Evolutionary conservation across 805 yeast genomes (phyloP).

Genomic region (Zygosaccharomyces pseudorouxii): DNA sequence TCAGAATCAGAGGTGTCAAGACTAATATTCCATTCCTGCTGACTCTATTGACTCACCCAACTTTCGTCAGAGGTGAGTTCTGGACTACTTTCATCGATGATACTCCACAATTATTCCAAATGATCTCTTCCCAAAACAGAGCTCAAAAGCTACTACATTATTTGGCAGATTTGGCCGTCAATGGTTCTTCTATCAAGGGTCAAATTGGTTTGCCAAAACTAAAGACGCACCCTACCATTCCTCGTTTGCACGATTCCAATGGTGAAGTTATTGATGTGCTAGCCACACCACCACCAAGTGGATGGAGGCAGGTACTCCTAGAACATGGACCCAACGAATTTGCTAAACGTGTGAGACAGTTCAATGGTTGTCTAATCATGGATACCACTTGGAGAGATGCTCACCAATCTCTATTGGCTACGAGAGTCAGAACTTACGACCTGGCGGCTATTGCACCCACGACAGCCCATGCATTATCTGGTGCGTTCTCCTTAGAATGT

Average conservation of each 20-base stretch:
- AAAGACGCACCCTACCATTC: conserved; percentile 67
- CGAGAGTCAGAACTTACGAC: conserved; percentile 94
- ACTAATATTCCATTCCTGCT: conserved; percentile 95
- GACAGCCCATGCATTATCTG: conserved; percentile 83
- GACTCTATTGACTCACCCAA: conserved; percentile 84
- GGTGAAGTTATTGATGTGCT: conserved; percentile 61
- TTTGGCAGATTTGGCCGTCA: conserved; percentile 89
- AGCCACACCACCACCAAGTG: conserved; percentile 54
- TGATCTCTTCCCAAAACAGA: conserved; percentile 93
- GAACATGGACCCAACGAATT: conserved; percentile 85
- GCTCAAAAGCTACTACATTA: conserved; percentile 90
- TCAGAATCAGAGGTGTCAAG: conserved; percentile 98
- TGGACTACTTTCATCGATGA: conserved; percentile 99
- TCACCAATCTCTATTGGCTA: conserved; percentile 94
- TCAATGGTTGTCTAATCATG: conserved; percentile 86
- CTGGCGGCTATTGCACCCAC: conserved; percentile 87
- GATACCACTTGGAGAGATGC: conserved; percentile 99
- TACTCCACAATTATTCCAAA: conserved; percentile 91
- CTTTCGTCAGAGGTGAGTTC: conserved; percentile 79
- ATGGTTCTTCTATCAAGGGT: conserved; percentile 94
- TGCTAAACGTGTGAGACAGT: conserved; percentile 79
- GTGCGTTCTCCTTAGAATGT: conserved; percentile 95
- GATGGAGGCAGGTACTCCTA: conserved; percentile 88
- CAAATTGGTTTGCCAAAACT: conserved; percentile 91
- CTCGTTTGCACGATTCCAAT: conserved; percentile 57